Base-by-base conservation (phyloP, 495 filamentous ascomycete genomes). In the Penicillium diatomitis region DNA sequence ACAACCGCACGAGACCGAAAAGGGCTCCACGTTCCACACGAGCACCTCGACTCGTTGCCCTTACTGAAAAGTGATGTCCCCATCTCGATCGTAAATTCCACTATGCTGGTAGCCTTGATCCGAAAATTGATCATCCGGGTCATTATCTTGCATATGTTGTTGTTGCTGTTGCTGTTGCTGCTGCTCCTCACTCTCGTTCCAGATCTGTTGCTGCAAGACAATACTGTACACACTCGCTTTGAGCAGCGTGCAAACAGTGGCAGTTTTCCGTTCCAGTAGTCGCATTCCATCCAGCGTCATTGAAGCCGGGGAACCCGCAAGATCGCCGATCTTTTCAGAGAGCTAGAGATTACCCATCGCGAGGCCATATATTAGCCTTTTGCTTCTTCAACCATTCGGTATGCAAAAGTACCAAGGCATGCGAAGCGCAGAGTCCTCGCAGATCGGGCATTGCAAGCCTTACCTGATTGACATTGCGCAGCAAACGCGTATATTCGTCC, bases 161-260 rank as follows among this genome's bases (percentile, higher is more conserved):
- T 42, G 40, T 6, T 40, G 38, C 46, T 68, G 50, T 40, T 58
- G 49, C 37, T 69, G 57, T 36, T 70, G 62, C 46, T 63, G 58
- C 47, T 64, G 64, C 48, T 68, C 67, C 51, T 67, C 71, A 46
- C 66, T 74, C 54, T 80, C 74, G 61, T 83, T 81, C 48, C 83
- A 81, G 48, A 94, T 92, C 79, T 96, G 86, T 74, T 96, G 89
- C 76, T 97, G 89, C 72, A 98, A 65, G 55, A 98, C 90, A 73
- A 98, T 96, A 63, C 86, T 92, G 66, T 97, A 97, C 43, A 97
- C 92, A 67, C 91, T 96, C 32, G 92, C 91, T 73, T 98, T 97
- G 61, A 98, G 75, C 62, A 96, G 62, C 50, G 92, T 98, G 67
- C 91, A 95, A 32, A 96, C 92, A 36, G 94, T 73, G 40, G 86